phyloP scores from a whole-genome alignment of 2,329 filamentous ascomycete species.

The Colletotrichum trifolii region DNA sequence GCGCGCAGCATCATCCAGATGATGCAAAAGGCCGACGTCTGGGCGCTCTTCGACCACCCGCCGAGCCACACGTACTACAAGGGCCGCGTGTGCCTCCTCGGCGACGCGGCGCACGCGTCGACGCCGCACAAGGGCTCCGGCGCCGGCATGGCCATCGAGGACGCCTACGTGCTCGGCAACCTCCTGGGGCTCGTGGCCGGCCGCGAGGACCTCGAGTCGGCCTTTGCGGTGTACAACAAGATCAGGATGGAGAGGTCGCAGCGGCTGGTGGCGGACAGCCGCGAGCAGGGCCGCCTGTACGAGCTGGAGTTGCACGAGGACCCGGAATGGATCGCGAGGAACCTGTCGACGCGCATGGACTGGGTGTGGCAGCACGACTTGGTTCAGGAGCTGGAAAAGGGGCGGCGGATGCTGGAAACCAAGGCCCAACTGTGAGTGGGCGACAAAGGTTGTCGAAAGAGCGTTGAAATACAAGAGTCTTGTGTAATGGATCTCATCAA shows the following conservation, averaged over 20 bases:
- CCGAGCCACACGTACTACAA: conserved; percentile 34
- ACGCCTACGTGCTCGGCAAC: conserved; percentile 39
- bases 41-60: conserved; percentile 35
- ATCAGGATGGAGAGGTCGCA: conserved; percentile 22
- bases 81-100: conserved; percentile 39
- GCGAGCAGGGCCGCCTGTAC: conserved; percentile 24
- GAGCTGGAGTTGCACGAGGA: conserved; percentile 31
- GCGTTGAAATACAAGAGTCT: no score
- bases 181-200: conserved; percentile 7
- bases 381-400: conserved; percentile 21
- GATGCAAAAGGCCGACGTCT: conserved; percentile 30
- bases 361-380: conserved; percentile 33
- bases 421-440: conserved; percentile 19
- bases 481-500: no score
- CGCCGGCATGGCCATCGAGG: conserved; percentile 41
- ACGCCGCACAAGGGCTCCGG: conserved; percentile 42
- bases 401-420: background rate
- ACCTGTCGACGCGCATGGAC: conserved; percentile 21
- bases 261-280: conserved; percentile 21
- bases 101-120: conserved; percentile 42
- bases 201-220: conserved; percentile 24
- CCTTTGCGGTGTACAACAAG: conserved; percentile 36
- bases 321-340: conserved; percentile 21
- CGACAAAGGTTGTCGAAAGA: background rate
- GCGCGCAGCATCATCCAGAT: conserved; percentile 21